Percentiles rank a stretch among this genome's conserved stretches.
These are phyloP conservation scores for Tetrapisispora namnaoensis DNA, from an alignment of 805 yeast genomes.

Conservation along the genomic window DNA sequence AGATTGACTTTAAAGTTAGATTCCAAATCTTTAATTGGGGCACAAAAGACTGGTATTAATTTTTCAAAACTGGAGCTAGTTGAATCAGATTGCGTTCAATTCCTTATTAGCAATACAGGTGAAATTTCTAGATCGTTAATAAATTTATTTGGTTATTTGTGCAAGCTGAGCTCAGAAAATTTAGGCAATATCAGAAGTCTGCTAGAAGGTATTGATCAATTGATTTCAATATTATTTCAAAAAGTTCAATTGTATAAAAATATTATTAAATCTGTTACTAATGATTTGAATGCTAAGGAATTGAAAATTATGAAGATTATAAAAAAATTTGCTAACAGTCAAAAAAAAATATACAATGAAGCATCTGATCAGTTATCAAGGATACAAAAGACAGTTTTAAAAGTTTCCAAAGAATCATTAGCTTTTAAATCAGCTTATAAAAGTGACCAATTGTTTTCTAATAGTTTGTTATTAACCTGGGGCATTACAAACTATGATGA, in stretches of 20 bases:
- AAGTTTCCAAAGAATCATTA: constrained; percentile 32
- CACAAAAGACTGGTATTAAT: constrained; percentile 31
- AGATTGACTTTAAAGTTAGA: constrained; percentile 52
- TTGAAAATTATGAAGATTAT: constrained; percentile 26
- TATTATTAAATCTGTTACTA: constrained; percentile 19
- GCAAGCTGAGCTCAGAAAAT: constrained; percentile 41
- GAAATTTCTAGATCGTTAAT: constrained; percentile 39
- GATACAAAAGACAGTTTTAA: constrained; percentile 33
- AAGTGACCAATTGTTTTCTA: constrained; percentile 43
- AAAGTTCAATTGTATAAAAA: constrained; percentile 36
- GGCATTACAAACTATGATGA: constrained; percentile 50
- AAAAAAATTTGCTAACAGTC: constrained; percentile 40
- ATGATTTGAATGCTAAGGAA: constrained; percentile 18
- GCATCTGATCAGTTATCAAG: constrained; percentile 32
- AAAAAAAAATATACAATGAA: constrained; percentile 37
- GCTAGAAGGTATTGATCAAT: constrained; percentile 50
- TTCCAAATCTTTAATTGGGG: constrained; percentile 18
- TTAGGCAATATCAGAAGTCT: constrained; percentile 42
- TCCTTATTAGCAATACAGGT: constrained; percentile 28
- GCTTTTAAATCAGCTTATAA: constrained; percentile 52
- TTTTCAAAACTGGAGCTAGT: constrained; percentile 12
- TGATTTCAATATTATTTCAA: constrained; percentile 42
- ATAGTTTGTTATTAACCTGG: constrained; percentile 44
- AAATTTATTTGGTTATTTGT: constrained; percentile 45
- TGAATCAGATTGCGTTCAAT: constrained; percentile 31